These are phyloP conservation scores for Arthrobotrys sinensis DNA, from an alignment of 2,329 filamentous ascomycete genomes.

Conservation along the genomic window DNA sequence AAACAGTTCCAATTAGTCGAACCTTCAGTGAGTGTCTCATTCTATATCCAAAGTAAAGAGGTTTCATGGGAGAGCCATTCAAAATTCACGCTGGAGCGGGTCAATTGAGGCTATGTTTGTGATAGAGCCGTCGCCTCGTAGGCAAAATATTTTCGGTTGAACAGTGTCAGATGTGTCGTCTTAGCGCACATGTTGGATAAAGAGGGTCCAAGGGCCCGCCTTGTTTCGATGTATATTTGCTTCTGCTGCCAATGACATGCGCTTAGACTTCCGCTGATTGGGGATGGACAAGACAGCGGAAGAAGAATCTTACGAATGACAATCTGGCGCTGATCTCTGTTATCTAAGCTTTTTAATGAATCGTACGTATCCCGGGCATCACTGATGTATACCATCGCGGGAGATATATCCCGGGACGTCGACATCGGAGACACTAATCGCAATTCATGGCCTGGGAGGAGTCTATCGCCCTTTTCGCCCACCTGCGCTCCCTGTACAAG, in stretches of 20 bases:
- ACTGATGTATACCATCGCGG: slow-evolving; percentile 29
- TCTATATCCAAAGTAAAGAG: slow-evolving; percentile 17
- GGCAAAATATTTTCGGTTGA: slow-evolving; percentile 39
- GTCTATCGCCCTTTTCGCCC: slow-evolving; percentile 8
- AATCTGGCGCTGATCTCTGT: slow-evolving; percentile 53
- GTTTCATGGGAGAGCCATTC: slow-evolving; percentile 33
- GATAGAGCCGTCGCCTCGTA: slow-evolving; percentile 46
- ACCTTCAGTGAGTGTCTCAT: slow-evolving; percentile 12
- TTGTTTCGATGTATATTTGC: slow-evolving; percentile 44
- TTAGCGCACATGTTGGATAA: slow-evolving; percentile 51
- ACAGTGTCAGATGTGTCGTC: slow-evolving; percentile 35
- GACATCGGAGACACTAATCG: background rate
- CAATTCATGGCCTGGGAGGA: slow-evolving; percentile 2
- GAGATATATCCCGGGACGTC: slow-evolving; percentile 26
- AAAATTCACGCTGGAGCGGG: slow-evolving; percentile 45
- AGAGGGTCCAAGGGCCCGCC: slow-evolving; percentile 42
- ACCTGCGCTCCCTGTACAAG: slow-evolving; percentile 20
- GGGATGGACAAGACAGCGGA: slow-evolving; percentile 15
- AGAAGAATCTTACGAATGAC: slow-evolving; percentile 53
- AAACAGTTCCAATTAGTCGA: slow-evolving; percentile 20
- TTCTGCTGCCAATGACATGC: slow-evolving; percentile 44
- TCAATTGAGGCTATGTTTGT: slow-evolving; percentile 52
- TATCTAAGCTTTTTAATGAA: slow-evolving; percentile 26
- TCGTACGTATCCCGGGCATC: slow-evolving; percentile 1
- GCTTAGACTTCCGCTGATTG: slow-evolving; percentile 58